Conservation (phyloP, 805 yeast species). For the Lachancea waltii region DNA sequence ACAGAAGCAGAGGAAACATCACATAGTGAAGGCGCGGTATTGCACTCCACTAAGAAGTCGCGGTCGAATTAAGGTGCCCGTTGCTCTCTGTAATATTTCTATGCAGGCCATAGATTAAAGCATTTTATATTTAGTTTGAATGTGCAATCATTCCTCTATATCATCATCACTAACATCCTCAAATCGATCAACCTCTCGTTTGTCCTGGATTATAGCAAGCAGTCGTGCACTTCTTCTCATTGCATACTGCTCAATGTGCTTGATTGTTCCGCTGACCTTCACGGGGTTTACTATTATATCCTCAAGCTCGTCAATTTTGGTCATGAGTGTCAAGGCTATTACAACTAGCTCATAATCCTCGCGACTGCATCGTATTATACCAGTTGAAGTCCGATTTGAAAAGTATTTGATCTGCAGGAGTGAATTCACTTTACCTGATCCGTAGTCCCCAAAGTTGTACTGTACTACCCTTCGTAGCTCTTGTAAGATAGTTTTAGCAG, state of each 20-base stretch:
- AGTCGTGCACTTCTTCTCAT: slow-evolving; percentile 38
- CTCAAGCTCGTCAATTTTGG: slow-evolving; percentile 41
- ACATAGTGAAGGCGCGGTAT: neutral
- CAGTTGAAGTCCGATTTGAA: slow-evolving; percentile 73
- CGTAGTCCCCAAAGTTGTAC: slow-evolving; percentile 71
- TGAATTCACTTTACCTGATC: slow-evolving; percentile 56
- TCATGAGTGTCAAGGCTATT: slow-evolving; percentile 58
- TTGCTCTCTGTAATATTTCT: neutral
- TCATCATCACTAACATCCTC: slow-evolving; percentile 16
- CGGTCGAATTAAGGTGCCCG: no score
- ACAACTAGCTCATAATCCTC: slow-evolving; percentile 55
- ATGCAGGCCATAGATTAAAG: slow-evolving; percentile 8
- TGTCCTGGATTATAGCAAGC: slow-evolving; percentile 12
- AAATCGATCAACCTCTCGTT: slow-evolving; percentile 13
- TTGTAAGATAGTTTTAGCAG: slow-evolving; percentile 43
- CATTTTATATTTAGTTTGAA: slow-evolving; percentile 9
- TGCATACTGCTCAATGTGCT: slow-evolving; percentile 69
- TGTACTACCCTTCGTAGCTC: slow-evolving; percentile 52
- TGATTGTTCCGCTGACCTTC: slow-evolving; percentile 81
- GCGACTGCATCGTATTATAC: slow-evolving; percentile 72
- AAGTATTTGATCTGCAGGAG: slow-evolving; percentile 69
- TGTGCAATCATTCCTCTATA: slow-evolving; percentile 4
- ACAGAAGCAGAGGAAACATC: slow-evolving; percentile 30
- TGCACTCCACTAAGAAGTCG: neutral
- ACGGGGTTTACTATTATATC: slow-evolving; percentile 52